Evolutionary conservation across 257 asterid genomes (phyloP).

Genomic region (Cruciata laevipes): DNA sequence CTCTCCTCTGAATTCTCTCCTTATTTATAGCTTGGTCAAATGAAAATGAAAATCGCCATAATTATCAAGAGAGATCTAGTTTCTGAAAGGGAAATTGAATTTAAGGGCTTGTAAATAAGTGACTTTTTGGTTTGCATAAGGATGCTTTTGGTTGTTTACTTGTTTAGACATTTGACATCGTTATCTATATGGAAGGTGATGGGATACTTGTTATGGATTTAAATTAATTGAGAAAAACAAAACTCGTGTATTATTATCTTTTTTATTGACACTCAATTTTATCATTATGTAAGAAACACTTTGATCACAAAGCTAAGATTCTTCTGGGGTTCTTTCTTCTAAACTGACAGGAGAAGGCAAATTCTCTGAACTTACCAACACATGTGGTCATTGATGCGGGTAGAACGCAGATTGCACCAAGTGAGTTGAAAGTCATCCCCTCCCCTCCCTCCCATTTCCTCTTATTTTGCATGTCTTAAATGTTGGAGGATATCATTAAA

Average conservation of each 20-base stretch:
- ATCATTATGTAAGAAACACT: neutral
- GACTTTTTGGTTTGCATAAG: neutral
- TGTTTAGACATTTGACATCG: no score
- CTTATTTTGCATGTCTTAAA: neutral
- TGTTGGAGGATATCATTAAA: neutral
- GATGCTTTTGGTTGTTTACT: neutral
- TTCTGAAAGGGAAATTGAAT: neutral
- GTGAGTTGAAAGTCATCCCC: conserved; percentile 39
- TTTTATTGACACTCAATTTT: neutral
- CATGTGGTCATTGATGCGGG: conserved; percentile 93
- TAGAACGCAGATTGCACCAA: conserved; percentile 94
- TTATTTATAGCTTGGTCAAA: neutral
- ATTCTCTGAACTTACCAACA: conserved; percentile 65
- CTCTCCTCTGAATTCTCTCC: neutral
- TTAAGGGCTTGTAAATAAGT: neutral
- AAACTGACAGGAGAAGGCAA: conserved; percentile 65
- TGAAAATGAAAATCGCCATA: neutral
- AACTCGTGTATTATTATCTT: neutral
- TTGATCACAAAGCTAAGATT: neutral
- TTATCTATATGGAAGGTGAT: neutral
- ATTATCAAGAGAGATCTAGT: neutral
- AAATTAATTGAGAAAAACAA: neutral
- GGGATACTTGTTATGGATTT: neutral
- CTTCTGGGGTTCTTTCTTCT: neutral
- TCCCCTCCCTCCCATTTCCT: neutral